Conservation (phyloP, 176 grass and related monocot species). For the Oryza australiensis region DNA sequence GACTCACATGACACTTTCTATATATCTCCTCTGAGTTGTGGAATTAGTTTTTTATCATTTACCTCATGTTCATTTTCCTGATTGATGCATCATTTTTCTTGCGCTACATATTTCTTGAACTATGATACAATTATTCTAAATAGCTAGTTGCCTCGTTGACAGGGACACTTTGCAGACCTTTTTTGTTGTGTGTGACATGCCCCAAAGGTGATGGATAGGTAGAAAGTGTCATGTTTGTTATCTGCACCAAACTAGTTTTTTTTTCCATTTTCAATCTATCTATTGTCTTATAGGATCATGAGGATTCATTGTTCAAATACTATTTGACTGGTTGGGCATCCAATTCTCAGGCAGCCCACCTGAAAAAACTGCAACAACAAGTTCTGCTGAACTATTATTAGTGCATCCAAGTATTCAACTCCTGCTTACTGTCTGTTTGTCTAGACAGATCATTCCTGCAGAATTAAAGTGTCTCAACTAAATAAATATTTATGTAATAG, state of each 20-base stretch:
- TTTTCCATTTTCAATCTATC: background rate
- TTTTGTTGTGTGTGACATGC: background rate
- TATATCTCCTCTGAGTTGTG: background rate
- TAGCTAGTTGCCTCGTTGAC: background rate
- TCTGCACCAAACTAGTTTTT: background rate
- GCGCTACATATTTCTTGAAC: constrained; percentile 1
- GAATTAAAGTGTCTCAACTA: background rate
- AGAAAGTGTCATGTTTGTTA: background rate
- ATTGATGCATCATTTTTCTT: background rate
- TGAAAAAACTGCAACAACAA: constrained; percentile 6
- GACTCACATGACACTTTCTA: constrained; percentile 7
- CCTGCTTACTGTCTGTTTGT: background rate
- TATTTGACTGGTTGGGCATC: background rate
- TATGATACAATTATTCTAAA: background rate
- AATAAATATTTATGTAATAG: background rate
- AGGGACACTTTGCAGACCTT: background rate
- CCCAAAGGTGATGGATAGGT: background rate
- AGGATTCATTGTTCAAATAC: background rate
- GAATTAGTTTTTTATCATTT: constrained; percentile 9
- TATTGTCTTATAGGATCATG: background rate
- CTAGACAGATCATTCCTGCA: background rate
- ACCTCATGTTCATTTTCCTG: background rate
- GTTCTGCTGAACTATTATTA: background rate
- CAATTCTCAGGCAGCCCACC: background rate
- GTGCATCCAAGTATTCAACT: background rate